A percentile compares a stretch with the other conserved stretches of the same genome.
Conservation (phyloP, 208 protist genomes). For the Trypanosomatidae sp. region DNA sequence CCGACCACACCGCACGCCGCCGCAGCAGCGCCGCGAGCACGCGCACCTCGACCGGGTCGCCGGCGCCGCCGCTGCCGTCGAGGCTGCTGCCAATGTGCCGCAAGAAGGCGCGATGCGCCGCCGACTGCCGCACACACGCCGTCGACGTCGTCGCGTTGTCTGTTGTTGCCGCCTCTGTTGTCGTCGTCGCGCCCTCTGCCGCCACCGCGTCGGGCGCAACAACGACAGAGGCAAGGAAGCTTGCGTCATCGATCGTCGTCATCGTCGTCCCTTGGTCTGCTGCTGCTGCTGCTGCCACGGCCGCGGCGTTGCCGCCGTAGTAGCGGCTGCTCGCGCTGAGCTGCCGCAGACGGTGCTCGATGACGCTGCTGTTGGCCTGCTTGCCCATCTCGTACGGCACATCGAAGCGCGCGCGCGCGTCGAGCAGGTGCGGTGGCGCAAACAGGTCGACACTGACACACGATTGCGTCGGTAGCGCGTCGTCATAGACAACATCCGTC, state of each 20-base stretch:
- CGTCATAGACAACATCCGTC: neutral
- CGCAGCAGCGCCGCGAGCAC: constrained; percentile 27
- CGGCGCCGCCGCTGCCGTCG: too few relatives aligned
- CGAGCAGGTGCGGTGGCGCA: constrained; percentile 39
- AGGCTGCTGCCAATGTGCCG: too few relatives aligned
- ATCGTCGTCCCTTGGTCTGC: neutral
- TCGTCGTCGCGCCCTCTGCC: too few relatives aligned
- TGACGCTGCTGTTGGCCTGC: constrained; percentile 19
- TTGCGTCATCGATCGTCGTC: constrained; percentile 1
- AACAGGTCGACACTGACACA: constrained; percentile 34
- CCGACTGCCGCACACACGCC: too few relatives aligned
- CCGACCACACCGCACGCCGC: constrained; percentile 46
- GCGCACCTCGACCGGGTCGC: too few relatives aligned
- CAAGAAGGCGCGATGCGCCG: too few relatives aligned
- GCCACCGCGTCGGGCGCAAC: too few relatives aligned
- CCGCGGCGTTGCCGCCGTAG: neutral
- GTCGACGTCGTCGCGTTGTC: too few relatives aligned
- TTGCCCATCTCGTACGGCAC: constrained; percentile 36
- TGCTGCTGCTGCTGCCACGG: too few relatives aligned
- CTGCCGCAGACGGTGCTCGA: neutral
- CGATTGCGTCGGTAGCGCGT: neutral
- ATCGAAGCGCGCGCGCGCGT: constrained; percentile 18
- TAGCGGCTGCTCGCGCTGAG: neutral
- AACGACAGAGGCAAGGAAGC: too few relatives aligned
- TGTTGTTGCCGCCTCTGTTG: too few relatives aligned